Conservation (phyloP, 441 rosid species). For the Hypseocharis bilobata region DNA sequence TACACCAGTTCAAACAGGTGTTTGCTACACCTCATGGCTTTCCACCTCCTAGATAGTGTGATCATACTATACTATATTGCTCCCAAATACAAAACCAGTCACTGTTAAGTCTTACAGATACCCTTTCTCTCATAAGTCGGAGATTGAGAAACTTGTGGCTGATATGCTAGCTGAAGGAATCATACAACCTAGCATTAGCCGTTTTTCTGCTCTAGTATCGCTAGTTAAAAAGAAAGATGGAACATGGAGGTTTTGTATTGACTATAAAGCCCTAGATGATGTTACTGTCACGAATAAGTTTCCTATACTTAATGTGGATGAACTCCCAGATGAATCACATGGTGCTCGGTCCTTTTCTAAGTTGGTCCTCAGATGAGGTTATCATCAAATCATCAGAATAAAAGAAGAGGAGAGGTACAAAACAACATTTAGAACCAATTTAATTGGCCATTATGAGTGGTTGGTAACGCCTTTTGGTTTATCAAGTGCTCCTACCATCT, state of each 20-base stretch:
- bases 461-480: no score
- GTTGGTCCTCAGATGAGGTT: not conserved
- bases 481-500: no score
- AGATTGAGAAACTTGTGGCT: not conserved
- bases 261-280: not conserved
- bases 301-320: not conserved
- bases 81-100: not conserved
- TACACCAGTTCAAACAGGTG: no score
- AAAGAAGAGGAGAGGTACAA: no score
- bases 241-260: not conserved
- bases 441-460: no score
- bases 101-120: not conserved
- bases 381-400: not conserved
- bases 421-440: not conserved
- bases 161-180: not conserved
- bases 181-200: constrained; percentile 1
- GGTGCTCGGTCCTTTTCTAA: not conserved
- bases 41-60: not conserved
- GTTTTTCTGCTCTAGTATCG: not conserved
- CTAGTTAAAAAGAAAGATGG: constrained; percentile 21
- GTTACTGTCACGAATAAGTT: not conserved
- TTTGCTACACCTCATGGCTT: no score
- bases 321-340: not conserved
- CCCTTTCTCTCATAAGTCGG: not conserved
- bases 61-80: not conserved